phyloP scores from a whole-genome alignment of 805 yeast genomes.

The Pichia membranifaciens region DNA sequence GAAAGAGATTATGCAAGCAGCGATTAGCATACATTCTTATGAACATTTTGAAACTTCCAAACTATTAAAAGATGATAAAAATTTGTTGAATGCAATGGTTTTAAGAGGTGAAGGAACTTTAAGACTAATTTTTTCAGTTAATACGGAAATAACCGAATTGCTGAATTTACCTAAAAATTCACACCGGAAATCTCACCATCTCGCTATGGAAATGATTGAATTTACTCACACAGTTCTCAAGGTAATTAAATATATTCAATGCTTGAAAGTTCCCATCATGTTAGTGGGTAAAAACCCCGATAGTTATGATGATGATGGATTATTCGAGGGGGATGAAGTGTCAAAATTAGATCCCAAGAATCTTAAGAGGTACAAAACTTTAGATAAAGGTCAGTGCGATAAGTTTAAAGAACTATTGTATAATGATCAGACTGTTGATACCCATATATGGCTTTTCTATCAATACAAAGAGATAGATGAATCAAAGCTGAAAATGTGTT shows the following conservation, averaged over 20 bases:
- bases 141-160: conserved; percentile 50
- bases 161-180: conserved; percentile 59
- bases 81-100: conserved; percentile 31
- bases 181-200: conserved; percentile 54
- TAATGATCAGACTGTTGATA: conserved; percentile 54
- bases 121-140: conserved; percentile 64
- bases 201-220: conserved; percentile 55
- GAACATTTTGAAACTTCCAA: conserved; percentile 37
- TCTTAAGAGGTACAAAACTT: conserved; percentile 14
- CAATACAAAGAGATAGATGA: conserved; percentile 58
- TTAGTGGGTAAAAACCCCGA: conserved; percentile 20
- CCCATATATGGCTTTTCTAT: conserved; percentile 57
- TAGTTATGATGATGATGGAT: conserved; percentile 23
- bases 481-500: conserved; percentile 52
- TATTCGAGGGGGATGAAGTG: conserved; percentile 23
- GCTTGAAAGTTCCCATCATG: conserved; percentile 37
- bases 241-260: conserved; percentile 60
- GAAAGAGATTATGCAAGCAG: conserved; percentile 46
- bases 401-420: conserved; percentile 40
- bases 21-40: conserved; percentile 31
- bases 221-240: conserved; percentile 60
- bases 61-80: conserved; percentile 38
- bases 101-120: conserved; percentile 34
- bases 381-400: conserved; percentile 13
- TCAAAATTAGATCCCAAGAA: background rate